phyloP scores from a whole-genome alignment of 1,284 basidiomycete species.

The Neotropicomus parvogracilis region DNA sequence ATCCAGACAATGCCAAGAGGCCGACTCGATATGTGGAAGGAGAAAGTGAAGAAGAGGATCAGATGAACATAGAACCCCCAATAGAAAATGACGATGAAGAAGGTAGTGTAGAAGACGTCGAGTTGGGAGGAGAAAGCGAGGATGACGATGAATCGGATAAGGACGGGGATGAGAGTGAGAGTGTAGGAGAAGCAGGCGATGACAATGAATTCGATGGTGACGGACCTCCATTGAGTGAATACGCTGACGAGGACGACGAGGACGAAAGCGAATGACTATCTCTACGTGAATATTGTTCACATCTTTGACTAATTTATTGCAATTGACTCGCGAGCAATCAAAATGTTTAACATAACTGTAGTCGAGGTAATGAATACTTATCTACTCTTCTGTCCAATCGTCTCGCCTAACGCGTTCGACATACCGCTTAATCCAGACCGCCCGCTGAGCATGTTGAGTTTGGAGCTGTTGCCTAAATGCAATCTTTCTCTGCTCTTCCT shows the following conservation, averaged over 20 bases:
- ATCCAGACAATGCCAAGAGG: constrained; percentile 33
- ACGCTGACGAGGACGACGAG: constrained; percentile 66
- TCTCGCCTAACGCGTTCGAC: constrained; percentile 58
- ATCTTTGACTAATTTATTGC: not conserved
- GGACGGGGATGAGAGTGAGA: constrained; percentile 48
- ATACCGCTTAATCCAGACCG: constrained; percentile 63
- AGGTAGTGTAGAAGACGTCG: constrained; percentile 67
- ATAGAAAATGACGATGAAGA: constrained; percentile 60
- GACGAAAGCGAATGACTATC: constrained; percentile 47
- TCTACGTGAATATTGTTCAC: not conserved
- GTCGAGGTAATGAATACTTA: constrained; percentile 19
- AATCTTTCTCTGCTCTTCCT: constrained; percentile 33
- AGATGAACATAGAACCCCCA: constrained; percentile 67
- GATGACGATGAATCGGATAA: constrained; percentile 53
- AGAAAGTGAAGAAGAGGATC: constrained; percentile 70
- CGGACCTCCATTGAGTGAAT: constrained; percentile 54
- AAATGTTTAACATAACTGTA: constrained; percentile 4
- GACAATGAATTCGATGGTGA: constrained; percentile 53
- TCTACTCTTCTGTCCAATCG: constrained; percentile 67
- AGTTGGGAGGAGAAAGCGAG: constrained; percentile 56
- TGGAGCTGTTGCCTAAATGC: constrained; percentile 39
- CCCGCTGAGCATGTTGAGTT: constrained; percentile 48
- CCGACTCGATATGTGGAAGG: constrained; percentile 70
- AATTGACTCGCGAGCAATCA: constrained; percentile 1
- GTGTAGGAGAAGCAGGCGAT: constrained; percentile 45